Evolutionary conservation across 129 eudicot species (phyloP).

Genomic region (Chrysanthemum makinoi): DNA sequence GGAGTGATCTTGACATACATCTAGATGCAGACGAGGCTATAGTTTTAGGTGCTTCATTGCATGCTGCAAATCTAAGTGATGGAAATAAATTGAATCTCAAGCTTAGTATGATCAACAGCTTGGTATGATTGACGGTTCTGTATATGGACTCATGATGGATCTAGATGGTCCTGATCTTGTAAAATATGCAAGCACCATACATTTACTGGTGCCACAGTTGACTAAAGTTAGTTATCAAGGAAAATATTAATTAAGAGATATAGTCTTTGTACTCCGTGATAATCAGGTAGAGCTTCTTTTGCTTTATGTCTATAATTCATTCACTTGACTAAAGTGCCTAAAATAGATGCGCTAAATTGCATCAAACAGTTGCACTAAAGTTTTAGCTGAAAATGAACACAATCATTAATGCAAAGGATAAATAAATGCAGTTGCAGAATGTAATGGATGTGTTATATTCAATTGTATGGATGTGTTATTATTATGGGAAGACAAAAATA

Average conservation of each 20-base stretch:
- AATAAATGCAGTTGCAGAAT: too few relatives aligned
- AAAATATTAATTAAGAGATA: conserved; percentile 23
- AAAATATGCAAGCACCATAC: conserved; percentile 82
- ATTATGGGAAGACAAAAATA: conserved; percentile 61
- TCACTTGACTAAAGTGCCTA: too few relatives aligned
- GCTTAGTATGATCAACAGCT: conserved; percentile 19
- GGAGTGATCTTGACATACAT: conserved; percentile 85
- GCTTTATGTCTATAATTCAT: too few relatives aligned
- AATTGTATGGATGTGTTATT: background rate
- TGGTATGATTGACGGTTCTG: conserved; percentile 95
- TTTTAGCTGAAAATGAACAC: too few relatives aligned
- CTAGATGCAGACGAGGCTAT: conserved; percentile 95
- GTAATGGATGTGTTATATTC: background rate
- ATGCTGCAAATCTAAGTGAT: conserved; percentile 96
- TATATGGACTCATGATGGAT: conserved; percentile 70
- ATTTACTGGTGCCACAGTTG: conserved; percentile 83
- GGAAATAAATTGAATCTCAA: conserved; percentile 95
- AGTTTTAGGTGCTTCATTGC: conserved; percentile 91
- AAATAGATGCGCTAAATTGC: background rate
- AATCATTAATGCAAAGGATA: too few relatives aligned
- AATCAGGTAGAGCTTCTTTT: too few relatives aligned
- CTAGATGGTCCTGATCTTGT: conserved; percentile 76
- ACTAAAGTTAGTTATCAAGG: conserved; percentile 87
- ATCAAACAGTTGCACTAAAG: background rate
- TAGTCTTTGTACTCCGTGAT: background rate